Evolutionary conservation across 2,329 filamentous ascomycete genomes (phyloP).

Genomic region (Fusarium udum): DNA sequence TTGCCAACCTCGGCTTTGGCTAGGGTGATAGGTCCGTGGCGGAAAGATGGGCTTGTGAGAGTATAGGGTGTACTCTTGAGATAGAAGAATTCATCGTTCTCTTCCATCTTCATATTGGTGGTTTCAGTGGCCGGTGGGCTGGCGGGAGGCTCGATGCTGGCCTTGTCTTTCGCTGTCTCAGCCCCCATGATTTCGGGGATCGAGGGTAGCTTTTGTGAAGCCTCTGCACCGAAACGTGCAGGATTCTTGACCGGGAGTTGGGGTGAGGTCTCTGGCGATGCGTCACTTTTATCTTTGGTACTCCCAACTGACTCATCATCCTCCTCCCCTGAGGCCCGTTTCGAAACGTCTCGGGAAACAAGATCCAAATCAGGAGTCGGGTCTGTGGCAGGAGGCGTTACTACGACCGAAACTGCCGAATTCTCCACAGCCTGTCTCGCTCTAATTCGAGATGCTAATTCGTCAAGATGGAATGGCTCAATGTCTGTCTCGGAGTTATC

Average conservation of each 20-base stretch:
- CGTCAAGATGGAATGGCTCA: constrained; percentile 62
- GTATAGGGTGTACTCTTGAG: constrained; percentile 61
- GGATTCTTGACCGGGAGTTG: constrained; percentile 37
- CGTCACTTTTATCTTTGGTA: constrained; percentile 1
- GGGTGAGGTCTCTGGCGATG: background rate
- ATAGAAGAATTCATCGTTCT: constrained; percentile 58
- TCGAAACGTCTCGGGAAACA: constrained; percentile 39
- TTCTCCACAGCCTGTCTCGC: constrained; percentile 44
- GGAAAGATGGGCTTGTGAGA: constrained; percentile 58
- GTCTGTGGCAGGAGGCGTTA: constrained; percentile 9
- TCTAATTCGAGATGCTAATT: constrained; percentile 55
- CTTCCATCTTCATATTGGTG: constrained; percentile 39
- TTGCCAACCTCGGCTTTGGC: constrained; percentile 55
- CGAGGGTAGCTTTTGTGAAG: constrained; percentile 31
- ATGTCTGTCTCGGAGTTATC: constrained; percentile 51
- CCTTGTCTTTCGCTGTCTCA: constrained; percentile 12
- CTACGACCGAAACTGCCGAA: constrained; percentile 3
- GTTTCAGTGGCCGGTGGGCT: background rate
- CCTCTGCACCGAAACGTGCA: constrained; percentile 22
- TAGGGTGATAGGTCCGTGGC: constrained; percentile 66
- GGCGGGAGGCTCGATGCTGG: constrained; percentile 3
- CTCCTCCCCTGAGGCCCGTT: background rate
- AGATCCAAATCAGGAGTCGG: constrained; percentile 35
- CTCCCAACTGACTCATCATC: constrained; percentile 10
- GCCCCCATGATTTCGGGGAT: constrained; percentile 40